Conservation (phyloP, 2,329 filamentous ascomycete genomes). For the Xylariales sp. region DNA sequence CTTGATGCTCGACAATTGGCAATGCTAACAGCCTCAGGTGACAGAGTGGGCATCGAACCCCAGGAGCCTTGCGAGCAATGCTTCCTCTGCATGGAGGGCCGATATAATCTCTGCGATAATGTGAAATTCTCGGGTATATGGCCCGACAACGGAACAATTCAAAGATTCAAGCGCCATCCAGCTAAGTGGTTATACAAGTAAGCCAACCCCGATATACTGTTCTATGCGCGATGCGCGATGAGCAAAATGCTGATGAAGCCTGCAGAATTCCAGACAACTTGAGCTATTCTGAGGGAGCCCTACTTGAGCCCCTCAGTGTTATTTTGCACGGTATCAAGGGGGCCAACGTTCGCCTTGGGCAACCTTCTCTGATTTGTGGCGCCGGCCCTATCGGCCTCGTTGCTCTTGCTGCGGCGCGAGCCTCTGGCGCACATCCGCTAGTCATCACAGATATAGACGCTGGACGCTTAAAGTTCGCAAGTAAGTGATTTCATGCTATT, state of each 20-base stretch:
- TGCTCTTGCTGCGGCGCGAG: conserved; percentile 66
- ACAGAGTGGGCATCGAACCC: conserved; percentile 74
- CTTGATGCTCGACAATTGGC: not conserved
- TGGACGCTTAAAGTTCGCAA: conserved; percentile 66
- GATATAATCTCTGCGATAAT: conserved; percentile 73
- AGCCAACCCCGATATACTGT: conserved; percentile 6
- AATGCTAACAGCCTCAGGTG: conserved; percentile 54
- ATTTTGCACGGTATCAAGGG: conserved; percentile 70
- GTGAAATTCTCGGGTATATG: conserved; percentile 72
- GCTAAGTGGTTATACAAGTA: conserved; percentile 69
- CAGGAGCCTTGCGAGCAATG: conserved; percentile 72
- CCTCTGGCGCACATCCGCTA: conserved; percentile 71
- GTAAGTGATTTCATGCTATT: conserved; percentile 23
- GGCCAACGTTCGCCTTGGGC: conserved; percentile 65
- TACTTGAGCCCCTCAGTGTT: conserved; percentile 73
- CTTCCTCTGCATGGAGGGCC: conserved; percentile 68
- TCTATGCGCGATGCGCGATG: not conserved
- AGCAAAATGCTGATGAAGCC: conserved; percentile 25
- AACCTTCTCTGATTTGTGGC: conserved; percentile 67
- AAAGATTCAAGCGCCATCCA: conserved; percentile 70
- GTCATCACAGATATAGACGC: conserved; percentile 73
- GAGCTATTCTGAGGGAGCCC: conserved; percentile 68
- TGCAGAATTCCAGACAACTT: conserved; percentile 63
- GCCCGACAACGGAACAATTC: conserved; percentile 69
- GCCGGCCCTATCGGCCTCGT: conserved; percentile 73